A percentile compares a stretch with the other conserved stretches of the same genome.
These are phyloP conservation scores for Linum tenue DNA, from an alignment of 345 rosid genomes.

Conservation along the genomic window DNA sequence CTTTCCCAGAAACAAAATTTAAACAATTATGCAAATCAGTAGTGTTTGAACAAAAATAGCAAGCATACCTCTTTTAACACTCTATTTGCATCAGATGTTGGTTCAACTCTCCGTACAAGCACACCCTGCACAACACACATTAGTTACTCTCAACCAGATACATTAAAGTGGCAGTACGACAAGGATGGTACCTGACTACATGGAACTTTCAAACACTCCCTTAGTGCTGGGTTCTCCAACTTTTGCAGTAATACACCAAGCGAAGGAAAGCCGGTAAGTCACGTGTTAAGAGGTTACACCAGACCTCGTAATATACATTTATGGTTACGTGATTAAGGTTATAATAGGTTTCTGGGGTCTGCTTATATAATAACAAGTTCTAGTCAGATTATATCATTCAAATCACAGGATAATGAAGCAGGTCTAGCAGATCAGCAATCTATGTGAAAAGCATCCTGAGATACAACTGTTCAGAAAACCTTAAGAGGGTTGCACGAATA, in stretches of 20 bases:
- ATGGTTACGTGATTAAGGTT: background rate
- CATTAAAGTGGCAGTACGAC: background rate
- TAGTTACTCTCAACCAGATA: slow-evolving; percentile 5
- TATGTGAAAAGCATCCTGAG: too few relatives aligned
- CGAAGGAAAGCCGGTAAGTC: slow-evolving; percentile 71
- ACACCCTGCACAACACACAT: slow-evolving; percentile 57
- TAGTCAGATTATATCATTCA: too few relatives aligned
- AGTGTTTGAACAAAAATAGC: background rate
- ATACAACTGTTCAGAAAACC: too few relatives aligned
- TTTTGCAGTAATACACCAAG: slow-evolving; percentile 94
- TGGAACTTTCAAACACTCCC: slow-evolving; percentile 67
- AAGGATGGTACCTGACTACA: slow-evolving; percentile 63
- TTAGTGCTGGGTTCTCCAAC: slow-evolving; percentile 91
- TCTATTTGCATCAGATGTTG: slow-evolving; percentile 74
- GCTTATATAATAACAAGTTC: too few relatives aligned
- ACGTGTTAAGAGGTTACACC: slow-evolving; percentile 1
- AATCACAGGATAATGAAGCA: too few relatives aligned
- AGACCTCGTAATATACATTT: background rate
- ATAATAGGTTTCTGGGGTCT: background rate
- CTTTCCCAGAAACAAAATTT: background rate
- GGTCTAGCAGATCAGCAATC: too few relatives aligned
- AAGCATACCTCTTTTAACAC: slow-evolving; percentile 68
- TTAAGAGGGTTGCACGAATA: too few relatives aligned
- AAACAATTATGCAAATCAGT: too few relatives aligned
- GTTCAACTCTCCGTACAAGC: slow-evolving; percentile 88